A percentile compares a stretch with the other conserved stretches of the same genome.
Evolutionary conservation across 768 basidiomycete genomes (phyloP).

Genomic region (Kwoniella europaea): DNA sequence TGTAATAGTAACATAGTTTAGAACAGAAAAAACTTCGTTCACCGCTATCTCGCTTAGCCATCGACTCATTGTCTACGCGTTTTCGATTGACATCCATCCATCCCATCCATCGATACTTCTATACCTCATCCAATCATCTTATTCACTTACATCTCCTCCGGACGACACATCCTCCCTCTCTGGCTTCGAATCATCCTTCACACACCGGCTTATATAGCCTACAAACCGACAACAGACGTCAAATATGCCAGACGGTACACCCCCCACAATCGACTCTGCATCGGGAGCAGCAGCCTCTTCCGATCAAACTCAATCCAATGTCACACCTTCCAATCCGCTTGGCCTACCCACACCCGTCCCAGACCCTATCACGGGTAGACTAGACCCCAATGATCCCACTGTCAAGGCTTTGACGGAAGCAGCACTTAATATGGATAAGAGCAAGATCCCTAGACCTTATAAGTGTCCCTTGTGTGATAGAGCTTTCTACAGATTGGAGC

Average conservation of each 20-base stretch:
- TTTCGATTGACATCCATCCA: constrained; percentile 5
- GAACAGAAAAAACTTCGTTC: background rate
- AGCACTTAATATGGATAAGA: constrained; percentile 61
- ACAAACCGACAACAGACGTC: background rate
- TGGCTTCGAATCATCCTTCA: background rate
- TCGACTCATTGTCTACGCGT: background rate
- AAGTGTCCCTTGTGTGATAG: constrained; percentile 95
- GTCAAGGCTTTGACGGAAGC: constrained; percentile 59
- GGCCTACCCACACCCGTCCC: constrained; percentile 40
- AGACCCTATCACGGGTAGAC: constrained; percentile 58
- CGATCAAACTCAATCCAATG: constrained; percentile 15
- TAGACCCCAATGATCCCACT: constrained; percentile 59
- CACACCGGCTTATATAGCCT: constrained; percentile 1
- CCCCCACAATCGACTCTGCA: constrained; percentile 31
- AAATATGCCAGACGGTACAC: constrained; percentile 31
- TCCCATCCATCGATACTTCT: background rate
- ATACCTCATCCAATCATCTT: too few species aligned
- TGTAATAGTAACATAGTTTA: too few species aligned
- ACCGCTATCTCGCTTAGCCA: constrained; percentile 2
- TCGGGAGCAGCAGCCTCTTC: constrained; percentile 2
- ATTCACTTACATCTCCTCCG: too few species aligned
- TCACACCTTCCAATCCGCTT: constrained; percentile 16
- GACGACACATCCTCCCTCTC: too few species aligned
- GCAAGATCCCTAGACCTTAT: constrained; percentile 76
- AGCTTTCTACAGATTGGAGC: constrained; percentile 95